Evolutionary conservation across 495 filamentous ascomycete genomes (phyloP), one percentile per base, ranked within the genome.

Genomic region (Pyrenula aspistea): DNA sequence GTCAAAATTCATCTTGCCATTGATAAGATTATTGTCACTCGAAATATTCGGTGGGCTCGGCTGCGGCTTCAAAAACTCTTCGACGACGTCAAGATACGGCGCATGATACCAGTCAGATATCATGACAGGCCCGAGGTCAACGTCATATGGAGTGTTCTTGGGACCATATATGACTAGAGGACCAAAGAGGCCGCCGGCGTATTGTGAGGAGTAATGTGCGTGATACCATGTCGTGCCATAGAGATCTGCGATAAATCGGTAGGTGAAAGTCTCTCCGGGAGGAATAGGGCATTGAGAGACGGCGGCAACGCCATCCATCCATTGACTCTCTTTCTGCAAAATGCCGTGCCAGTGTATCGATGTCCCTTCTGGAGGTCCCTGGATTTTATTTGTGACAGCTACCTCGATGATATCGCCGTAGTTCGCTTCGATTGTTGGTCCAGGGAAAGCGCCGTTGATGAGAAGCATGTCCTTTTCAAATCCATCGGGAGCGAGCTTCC

Each of bases 111-210:
- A 79, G 54, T 80, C 71, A 36, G 61, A 70, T 12, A 75, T 24
- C 10, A 70, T 54, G 8, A 76, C 62, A 12, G 75, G 71, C 42
- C 82, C 83, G n/a, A 86, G 66, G 60, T 86, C 83, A 24, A 75
- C 65, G 49, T 86, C 83, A 61, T 85, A 84, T 23, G 74, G 59
- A 8, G 63, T 67, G 22, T 73, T 75, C 2, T 72, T 67, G 1
- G 83, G 83, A 1, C 83, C 83, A 59, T 85, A 73, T 63, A 86
- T 77, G 53, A 77, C 65, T 56, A 87, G 69, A 2, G 80, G 63
- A 10, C 83, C 83, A 53, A 69, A 62, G 2, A 78, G 55, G 21
- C 78, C 79, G 24, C 66, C 74, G 20, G 60, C 60, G 42, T 72
- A 72, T 57, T 81, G 76, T 2, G 67, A 62, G 2, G 65, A 71